phyloP scores from a whole-genome alignment of 176 grass and related monocot genomes.

The Oropetium thomaeum region DNA sequence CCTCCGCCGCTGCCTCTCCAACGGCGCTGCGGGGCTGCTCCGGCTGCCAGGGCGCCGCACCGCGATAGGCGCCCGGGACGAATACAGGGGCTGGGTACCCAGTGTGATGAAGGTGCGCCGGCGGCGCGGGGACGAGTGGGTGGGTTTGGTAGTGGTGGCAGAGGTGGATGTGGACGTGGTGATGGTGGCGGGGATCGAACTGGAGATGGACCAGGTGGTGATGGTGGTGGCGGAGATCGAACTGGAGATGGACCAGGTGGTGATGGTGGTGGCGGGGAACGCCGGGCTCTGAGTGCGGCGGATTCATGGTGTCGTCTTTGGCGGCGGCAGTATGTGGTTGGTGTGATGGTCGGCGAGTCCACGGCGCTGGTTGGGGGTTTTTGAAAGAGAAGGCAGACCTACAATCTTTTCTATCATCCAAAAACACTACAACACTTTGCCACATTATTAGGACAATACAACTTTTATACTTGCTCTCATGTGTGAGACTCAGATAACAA shows the following conservation, averaged over 20 bases:
- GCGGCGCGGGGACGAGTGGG: slow-evolving; percentile 10
- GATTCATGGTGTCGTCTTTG: slow-evolving; percentile 20
- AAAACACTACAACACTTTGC: too few relatives aligned
- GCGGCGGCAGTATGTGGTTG: too few relatives aligned
- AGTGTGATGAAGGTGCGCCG: not conserved
- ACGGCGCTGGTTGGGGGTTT: not conserved
- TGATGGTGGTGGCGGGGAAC: slow-evolving; percentile 27
- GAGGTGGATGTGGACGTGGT: slow-evolving; percentile 31
- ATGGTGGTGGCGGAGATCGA: slow-evolving; percentile 39
- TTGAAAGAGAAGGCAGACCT: not conserved
- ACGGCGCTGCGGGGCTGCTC: not conserved
- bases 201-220: slow-evolving; percentile 45
- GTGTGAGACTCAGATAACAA: too few relatives aligned
- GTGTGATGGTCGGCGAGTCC: not conserved
- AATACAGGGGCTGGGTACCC: not conserved
- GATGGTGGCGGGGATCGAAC: slow-evolving; percentile 38
- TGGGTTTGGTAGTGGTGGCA: slow-evolving; percentile 8
- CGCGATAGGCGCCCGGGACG: not conserved
- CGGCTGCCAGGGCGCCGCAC: not conserved
- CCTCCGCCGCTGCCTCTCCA: not conserved
- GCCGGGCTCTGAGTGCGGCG: not conserved
- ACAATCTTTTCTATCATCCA: too few relatives aligned
- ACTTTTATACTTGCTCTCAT: too few relatives aligned
- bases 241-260: slow-evolving; percentile 45
- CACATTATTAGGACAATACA: too few relatives aligned